Evolutionary conservation across 2,329 filamentous ascomycete genomes (phyloP).

Genomic region (Lithohypha guttulata): DNA sequence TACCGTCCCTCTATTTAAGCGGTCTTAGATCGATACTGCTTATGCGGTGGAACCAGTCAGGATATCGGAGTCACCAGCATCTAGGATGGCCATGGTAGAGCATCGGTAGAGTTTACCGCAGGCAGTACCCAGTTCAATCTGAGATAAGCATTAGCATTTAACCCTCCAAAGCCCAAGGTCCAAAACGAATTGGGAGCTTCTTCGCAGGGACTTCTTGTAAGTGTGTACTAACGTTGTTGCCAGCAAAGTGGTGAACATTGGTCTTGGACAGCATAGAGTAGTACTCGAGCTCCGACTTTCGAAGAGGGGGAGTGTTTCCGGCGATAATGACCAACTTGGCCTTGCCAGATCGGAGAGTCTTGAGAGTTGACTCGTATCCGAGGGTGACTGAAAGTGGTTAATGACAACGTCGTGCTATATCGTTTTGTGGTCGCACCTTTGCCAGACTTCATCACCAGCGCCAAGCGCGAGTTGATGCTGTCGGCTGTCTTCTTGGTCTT

Average conservation of each 20-base stretch:
- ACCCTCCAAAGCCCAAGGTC: conserved; percentile 73
- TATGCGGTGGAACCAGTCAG: conserved; percentile 48
- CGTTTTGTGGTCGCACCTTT: conserved; percentile 37
- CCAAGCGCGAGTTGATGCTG: conserved; percentile 61
- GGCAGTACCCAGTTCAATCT: conserved; percentile 97
- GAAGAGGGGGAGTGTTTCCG: conserved; percentile 93
- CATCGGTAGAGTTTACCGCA: conserved; percentile 99
- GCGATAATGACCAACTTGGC: conserved; percentile 96
- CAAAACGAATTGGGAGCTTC: conserved; percentile 50
- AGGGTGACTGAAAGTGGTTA: conserved; percentile 54
- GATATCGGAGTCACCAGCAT: conserved; percentile 98
- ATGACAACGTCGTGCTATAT: background rate
- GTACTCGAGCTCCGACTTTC: conserved; percentile 95
- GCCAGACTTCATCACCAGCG: conserved; percentile 56
- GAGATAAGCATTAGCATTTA: conserved; percentile 28
- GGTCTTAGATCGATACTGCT: background rate
- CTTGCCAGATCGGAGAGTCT: conserved; percentile 88
- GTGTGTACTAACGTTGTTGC: conserved; percentile 83
- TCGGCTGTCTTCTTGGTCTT: conserved; percentile 72
- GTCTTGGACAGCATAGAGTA: conserved; percentile 44
- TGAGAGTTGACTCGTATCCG: conserved; percentile 81
- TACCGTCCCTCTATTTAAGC: background rate
- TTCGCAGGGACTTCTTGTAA: conserved; percentile 65
- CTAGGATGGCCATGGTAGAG: conserved; percentile 93
- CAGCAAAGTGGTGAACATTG: conserved; percentile 92